These are phyloP conservation scores for Magnaporthiopsis poae DNA, from an alignment of 2,329 filamentous ascomycete species.

Conservation along the genomic window DNA sequence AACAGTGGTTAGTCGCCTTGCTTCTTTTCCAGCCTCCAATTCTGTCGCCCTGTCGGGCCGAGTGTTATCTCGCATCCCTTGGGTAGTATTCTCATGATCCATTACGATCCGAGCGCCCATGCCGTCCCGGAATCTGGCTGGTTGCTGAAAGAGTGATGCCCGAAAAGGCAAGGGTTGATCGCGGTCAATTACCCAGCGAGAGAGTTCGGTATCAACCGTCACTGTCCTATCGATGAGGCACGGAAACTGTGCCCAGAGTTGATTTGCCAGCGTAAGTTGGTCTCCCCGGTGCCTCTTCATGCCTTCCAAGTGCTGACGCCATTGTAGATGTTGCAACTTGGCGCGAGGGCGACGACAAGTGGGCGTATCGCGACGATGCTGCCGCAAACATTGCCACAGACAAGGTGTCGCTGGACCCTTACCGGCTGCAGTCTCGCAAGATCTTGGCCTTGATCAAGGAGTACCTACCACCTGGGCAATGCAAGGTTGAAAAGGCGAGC, in stretches of 20 bases:
- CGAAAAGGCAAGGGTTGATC: slow-evolving; percentile 70
- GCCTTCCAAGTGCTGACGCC: background rate
- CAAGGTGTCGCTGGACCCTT: slow-evolving; percentile 91
- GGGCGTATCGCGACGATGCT: slow-evolving; percentile 81
- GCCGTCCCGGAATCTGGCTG: no score
- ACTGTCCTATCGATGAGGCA: slow-evolving; percentile 71
- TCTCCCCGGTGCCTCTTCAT: no score
- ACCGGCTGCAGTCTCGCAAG: slow-evolving; percentile 71
- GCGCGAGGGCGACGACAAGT: slow-evolving; percentile 81
- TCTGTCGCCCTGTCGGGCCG: no score
- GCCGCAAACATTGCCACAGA: slow-evolving; percentile 71
- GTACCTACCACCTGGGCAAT: slow-evolving; percentile 45
- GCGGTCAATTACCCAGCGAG: slow-evolving; percentile 93
- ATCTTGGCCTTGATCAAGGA: slow-evolving; percentile 75
- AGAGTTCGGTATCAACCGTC: slow-evolving; percentile 65
- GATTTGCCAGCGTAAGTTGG: slow-evolving; percentile 54
- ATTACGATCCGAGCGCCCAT: background rate
- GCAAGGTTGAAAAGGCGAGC: slow-evolving; percentile 80
- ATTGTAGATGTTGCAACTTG: slow-evolving; percentile 70
- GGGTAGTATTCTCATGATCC: slow-evolving; percentile 4
- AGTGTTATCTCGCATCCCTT: background rate
- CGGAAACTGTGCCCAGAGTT: slow-evolving; percentile 77
- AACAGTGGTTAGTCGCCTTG: slow-evolving; percentile 62
- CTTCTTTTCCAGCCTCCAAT: background rate
- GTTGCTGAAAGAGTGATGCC: background rate